phyloP scores from a whole-genome alignment of 495 filamentous ascomycete genomes.

The Arthonia radiata region DNA sequence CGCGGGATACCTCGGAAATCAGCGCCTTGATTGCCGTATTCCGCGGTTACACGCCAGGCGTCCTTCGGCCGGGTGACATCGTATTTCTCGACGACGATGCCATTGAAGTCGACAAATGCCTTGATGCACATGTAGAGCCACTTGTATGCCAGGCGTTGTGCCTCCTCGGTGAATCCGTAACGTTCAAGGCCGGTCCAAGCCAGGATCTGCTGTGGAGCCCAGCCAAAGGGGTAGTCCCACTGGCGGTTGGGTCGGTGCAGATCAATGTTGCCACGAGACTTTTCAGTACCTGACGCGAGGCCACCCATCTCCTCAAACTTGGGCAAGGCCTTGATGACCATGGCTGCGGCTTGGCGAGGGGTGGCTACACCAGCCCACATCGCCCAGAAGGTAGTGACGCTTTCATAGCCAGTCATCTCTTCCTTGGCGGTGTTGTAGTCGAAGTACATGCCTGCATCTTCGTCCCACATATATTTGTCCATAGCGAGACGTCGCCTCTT shows the following conservation, averaged over 20 bases:
- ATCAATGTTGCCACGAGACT: conserved; percentile 55
- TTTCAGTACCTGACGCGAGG: conserved; percentile 67
- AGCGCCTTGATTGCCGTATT: conserved; percentile 88
- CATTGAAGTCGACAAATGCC: conserved; percentile 91
- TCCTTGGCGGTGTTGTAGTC: conserved; percentile 77
- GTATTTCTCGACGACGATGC: conserved; percentile 95
- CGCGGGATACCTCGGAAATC: conserved; percentile 85
- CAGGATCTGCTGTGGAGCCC: conserved; percentile 96
- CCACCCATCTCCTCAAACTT: conserved; percentile 71
- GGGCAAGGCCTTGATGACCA: conserved; percentile 57
- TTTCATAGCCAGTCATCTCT: conserved; percentile 55
- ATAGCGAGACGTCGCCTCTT: conserved; percentile 54
- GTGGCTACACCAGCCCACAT: conserved; percentile 78
- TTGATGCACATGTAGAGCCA: conserved; percentile 97
- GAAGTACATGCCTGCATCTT: conserved; percentile 79
- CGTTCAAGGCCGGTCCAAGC: conserved; percentile 79
- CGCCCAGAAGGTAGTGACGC: conserved; percentile 81
- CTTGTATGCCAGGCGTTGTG: conserved; percentile 68
- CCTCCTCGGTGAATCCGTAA: conserved; percentile 76
- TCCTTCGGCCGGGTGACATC: conserved; percentile 76
- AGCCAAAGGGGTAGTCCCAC: conserved; percentile 96
- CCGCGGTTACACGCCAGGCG: conserved; percentile 78
- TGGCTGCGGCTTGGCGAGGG: conserved; percentile 48
- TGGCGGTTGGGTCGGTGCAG: conserved; percentile 76
- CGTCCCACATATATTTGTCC: conserved; percentile 78